Evolutionary conservation across 2,329 filamentous ascomycete genomes (phyloP).

Genomic region (Xylaria sp.): DNA sequence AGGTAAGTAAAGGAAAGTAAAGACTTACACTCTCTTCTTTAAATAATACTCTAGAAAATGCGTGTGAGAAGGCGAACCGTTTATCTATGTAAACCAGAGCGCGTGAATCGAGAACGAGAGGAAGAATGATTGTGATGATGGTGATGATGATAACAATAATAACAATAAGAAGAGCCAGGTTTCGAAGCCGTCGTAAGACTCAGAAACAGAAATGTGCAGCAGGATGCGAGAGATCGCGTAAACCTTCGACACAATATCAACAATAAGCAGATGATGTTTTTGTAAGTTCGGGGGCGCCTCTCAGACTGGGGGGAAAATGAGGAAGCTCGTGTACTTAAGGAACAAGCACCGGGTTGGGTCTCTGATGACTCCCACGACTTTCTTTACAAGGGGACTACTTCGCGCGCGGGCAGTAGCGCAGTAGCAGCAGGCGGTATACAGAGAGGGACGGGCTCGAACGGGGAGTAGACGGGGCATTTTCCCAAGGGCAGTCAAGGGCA

Average conservation of each 20-base stretch:
- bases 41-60: constrained; percentile 18
- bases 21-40: constrained; percentile 34
- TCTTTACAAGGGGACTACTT: constrained; percentile 19
- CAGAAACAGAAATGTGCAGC: neutral
- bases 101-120: constrained; percentile 29
- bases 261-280: constrained; percentile 42
- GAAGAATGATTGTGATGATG: neutral
- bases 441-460: too few relatives aligned
- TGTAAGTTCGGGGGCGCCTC: constrained; percentile 43
- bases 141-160: constrained; percentile 12
- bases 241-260: neutral
- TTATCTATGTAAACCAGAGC: constrained; percentile 45
- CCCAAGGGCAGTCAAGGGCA: constrained; percentile 36
- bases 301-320: constrained; percentile 41
- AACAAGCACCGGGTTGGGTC: constrained; percentile 36
- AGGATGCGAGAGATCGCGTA: neutral
- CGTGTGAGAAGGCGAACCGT: constrained; percentile 40
- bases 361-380: constrained; percentile 22
- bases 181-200: constrained; percentile 24
- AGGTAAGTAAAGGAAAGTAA: constrained; percentile 7
- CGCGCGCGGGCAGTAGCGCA: constrained; percentile 33
- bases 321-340: constrained; percentile 48
- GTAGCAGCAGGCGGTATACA: constrained; percentile 30
- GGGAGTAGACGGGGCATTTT: constrained; percentile 37
- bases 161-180: constrained; percentile 23